Evolutionary conservation across 495 filamentous ascomycete species (phyloP).

Genomic region (Cetradonia linearis): DNA sequence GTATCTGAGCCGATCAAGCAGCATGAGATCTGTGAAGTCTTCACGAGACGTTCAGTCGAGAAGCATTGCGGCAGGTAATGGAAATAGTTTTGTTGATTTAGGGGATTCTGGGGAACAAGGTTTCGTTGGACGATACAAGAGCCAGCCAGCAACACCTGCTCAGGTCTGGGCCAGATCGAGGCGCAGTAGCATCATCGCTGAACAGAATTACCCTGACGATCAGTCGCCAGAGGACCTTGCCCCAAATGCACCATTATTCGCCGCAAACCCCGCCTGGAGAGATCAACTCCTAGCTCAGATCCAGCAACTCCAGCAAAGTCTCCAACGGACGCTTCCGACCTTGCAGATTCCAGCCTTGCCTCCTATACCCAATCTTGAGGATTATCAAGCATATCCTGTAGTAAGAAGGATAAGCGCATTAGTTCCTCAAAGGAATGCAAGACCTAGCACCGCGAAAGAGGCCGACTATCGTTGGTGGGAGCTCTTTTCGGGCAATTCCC

Average conservation of each 20-base stretch:
- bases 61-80: not conserved
- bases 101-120: slow-evolving; percentile 31
- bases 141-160: slow-evolving; percentile 32
- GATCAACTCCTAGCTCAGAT: slow-evolving; percentile 69
- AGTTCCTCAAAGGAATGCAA: slow-evolving; percentile 47
- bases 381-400: slow-evolving; percentile 63
- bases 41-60: slow-evolving; percentile 46
- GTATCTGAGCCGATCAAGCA: slow-evolving; percentile 54
- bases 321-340: slow-evolving; percentile 58
- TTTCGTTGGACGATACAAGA: slow-evolving; percentile 28
- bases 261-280: slow-evolving; percentile 58
- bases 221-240: slow-evolving; percentile 17
- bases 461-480: slow-evolving; percentile 60
- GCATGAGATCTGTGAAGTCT: slow-evolving; percentile 53
- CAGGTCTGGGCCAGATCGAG: slow-evolving; percentile 37
- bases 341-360: slow-evolving; percentile 48
- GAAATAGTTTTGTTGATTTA: slow-evolving; percentile 29
- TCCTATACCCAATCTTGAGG: slow-evolving; percentile 53
- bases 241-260: slow-evolving; percentile 32
- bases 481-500: slow-evolving; percentile 47
- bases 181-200: slow-evolving; percentile 24
- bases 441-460: slow-evolving; percentile 40
- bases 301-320: slow-evolving; percentile 66
- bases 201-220: slow-evolving; percentile 25
- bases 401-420: slow-evolving; percentile 66